Evolutionary conservation across 192 early-diverging fungal species (phyloP).

Genomic region (Coemansia umbellata): DNA sequence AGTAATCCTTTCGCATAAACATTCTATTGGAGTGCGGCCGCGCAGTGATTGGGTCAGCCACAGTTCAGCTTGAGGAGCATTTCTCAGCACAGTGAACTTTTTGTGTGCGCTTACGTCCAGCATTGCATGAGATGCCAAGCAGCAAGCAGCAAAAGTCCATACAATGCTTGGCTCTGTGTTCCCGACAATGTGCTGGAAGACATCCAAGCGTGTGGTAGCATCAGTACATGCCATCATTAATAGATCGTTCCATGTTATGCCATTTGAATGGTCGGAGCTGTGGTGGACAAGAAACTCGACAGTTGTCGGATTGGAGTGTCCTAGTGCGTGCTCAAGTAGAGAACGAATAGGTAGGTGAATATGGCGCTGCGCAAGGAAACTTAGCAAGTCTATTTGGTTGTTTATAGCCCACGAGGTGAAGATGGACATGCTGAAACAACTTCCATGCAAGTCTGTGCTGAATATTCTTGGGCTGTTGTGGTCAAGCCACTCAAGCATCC

Average conservation of each 20-base stretch:
- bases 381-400: constrained; percentile 21
- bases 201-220: constrained; percentile 15
- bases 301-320: constrained; percentile 10
- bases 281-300: constrained; percentile 25
- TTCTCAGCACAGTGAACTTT: constrained; percentile 30
- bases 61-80: constrained; percentile 6
- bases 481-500: constrained; percentile 25
- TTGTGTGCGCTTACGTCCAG: constrained; percentile 18
- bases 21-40: constrained; percentile 36
- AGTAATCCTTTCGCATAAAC: constrained; percentile 30
- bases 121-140: constrained; percentile 34
- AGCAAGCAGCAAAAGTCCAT: constrained; percentile 36
- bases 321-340: constrained; percentile 32
- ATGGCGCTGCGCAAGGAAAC: constrained; percentile 2
- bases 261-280: constrained; percentile 2
- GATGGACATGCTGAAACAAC: constrained; percentile 26
- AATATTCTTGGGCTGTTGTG: constrained; percentile 8
- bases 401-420: constrained; percentile 19
- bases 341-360: constrained; percentile 21
- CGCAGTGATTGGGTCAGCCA: constrained; percentile 23
- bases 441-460: not conserved
- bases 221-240: constrained; percentile 39
- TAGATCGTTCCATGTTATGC: constrained; percentile 33
- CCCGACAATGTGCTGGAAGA: constrained; percentile 14
- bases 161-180: constrained; percentile 34